phyloP scores from a whole-genome alignment of 805 yeast genomes.

The Starmerella bombicola region DNA sequence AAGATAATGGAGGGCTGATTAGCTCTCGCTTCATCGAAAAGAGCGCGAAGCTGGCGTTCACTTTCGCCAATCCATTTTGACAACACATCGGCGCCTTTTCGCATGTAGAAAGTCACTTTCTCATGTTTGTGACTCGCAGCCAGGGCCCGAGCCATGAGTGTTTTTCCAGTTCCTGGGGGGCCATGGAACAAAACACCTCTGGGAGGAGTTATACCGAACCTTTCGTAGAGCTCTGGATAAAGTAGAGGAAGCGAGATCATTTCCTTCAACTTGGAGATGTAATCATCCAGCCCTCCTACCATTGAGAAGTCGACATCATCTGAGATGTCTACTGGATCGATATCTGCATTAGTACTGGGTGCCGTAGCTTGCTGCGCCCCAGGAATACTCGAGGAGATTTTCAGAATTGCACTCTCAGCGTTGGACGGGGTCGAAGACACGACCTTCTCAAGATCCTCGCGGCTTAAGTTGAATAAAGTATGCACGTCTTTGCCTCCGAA shows the following conservation, averaged over 20 bases:
- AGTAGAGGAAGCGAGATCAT: constrained; percentile 89
- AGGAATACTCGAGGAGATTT: constrained; percentile 17
- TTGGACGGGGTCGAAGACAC: background rate
- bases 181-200: constrained; percentile 96
- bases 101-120: constrained; percentile 91
- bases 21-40: constrained; percentile 91
- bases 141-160: constrained; percentile 91
- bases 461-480: constrained; percentile 42
- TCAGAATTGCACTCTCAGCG: background rate
- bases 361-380: constrained; percentile 4
- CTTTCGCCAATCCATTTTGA: constrained; percentile 99
- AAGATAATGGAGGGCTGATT: constrained; percentile 94
- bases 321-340: constrained; percentile 81
- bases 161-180: constrained; percentile 98
- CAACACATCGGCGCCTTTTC: constrained; percentile 94
- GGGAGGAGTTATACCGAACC: constrained; percentile 87
- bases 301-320: constrained; percentile 72
- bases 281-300: constrained; percentile 85
- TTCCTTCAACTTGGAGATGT: constrained; percentile 84
- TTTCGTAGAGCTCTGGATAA: constrained; percentile 86
- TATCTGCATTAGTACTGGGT: constrained; percentile 21
- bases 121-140: constrained; percentile 80
- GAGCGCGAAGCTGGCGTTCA: constrained; percentile 76
- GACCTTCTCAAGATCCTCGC: constrained; percentile 12
- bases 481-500: constrained; percentile 93